Base-by-base conservation (phyloP, 2,329 filamentous ascomycete species). In the Verticillium tricorpus region DNA sequence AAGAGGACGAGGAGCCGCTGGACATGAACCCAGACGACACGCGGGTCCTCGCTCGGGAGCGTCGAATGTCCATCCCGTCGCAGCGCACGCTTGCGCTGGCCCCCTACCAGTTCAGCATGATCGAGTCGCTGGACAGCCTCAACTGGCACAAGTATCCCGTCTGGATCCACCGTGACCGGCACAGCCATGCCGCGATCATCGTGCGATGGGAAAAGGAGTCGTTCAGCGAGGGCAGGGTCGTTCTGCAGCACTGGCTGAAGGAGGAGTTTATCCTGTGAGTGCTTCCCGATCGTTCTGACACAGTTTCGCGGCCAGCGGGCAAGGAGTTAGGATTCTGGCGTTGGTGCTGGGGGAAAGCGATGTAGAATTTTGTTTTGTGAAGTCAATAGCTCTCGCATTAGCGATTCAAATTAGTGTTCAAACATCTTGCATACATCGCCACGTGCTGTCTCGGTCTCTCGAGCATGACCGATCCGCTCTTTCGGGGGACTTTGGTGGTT, bases 181-280 rank as follows among this genome's bases (percentile, higher is more conserved):
- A 97, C 72, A 91, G 86, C 63, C 94, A 98, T 74, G 94, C 93
- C 0, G 93, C 93, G 3, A 96, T 98, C 57, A 91, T 98, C 65
- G 88, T 96, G 39, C 85, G 94, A 40, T 85, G 81, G 62, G 85
- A 89, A 45, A 88, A 86, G 71, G 78, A 82, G 59, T 77, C 75
- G 0, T 96, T 93, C 68, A 80, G 83, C 2, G 93, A 98, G 75
- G 94, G 94, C 0, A 85, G 83, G 70, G 73, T 91, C 14, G 91
- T 97, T 37, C 78, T 95, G 61, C 83, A 81, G 69, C 94, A 98
- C 77, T 98, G 91, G 90, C 77, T 93, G 2, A 82, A 88, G 59
- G 82, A 89, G 56, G 89, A 89, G 70, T 97, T 98, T 71, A 74
- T 86, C 65, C 69, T 88, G 25, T 90, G 69, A 50, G 45, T n/a